Base-by-base conservation (phyloP, 2,329 filamentous ascomycete species). In the Chlorencoelia australis region DNA sequence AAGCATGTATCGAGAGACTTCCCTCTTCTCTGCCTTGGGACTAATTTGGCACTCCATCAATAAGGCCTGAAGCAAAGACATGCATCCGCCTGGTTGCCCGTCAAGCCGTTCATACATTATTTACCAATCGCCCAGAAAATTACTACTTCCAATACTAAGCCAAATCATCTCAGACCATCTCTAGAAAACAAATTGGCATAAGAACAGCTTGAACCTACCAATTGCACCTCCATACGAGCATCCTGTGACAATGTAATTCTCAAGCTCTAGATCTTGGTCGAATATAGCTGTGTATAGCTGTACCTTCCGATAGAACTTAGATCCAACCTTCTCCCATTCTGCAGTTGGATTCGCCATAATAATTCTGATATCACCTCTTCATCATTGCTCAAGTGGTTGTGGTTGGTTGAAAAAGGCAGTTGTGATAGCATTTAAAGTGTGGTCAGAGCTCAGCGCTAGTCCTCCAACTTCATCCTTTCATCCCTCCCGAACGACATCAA, bases 281-380 rank as follows among this genome's bases (percentile, higher is more conserved):
- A 96, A 98, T 47, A 96, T 75, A 48, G 79, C 82, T 43, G 87
- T 88, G 68, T 96, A 98, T 43, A 94, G 75, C 61, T 89, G 83
- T 39, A 84, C 79, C 67, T 94, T 95, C 59, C 89, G 84, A 66
- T 96, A 98, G 69, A 93, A 96, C 54, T 77, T 81, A 62, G 93
- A 83, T 57, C 86, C 91, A 48, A 96, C 77, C 61, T 76, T 82
- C 68, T 94, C 87, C 91, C 91, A 98, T 61, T 89, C 85, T 53
- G 85, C 82, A 33, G 54, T 58, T 11, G 55, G 55, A 47, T 53
- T 57, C 30, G 51, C 47, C 54, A 56, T 57, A 15, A 19, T 46
- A 16, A 20, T 19, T 18, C 3, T 30, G 8, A 10, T 7, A 24
- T 25, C 9, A 39, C n/a, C 11, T 39, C 15, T 18, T 26, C 35